A percentile compares a stretch with the other conserved stretches of the same genome.
Evolutionary conservation across 345 rosid species (phyloP).

Genomic region (Gossypium arboreum): DNA sequence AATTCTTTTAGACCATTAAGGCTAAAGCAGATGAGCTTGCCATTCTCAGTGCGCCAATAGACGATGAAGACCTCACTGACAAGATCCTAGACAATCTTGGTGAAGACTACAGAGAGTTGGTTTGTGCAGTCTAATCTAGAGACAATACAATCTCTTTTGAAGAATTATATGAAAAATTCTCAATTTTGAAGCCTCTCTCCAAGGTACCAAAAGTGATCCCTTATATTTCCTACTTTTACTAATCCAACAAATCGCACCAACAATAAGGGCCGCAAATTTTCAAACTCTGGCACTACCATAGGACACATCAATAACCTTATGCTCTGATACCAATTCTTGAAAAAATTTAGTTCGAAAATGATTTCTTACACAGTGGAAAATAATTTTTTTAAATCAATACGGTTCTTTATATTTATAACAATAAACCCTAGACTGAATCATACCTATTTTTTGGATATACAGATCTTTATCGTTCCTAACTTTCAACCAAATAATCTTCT

Average conservation of each 20-base stretch:
- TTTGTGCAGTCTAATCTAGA: neutral
- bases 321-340: too few species aligned
- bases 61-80: neutral
- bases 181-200: neutral
- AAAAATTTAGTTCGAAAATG: rapidly evolving
- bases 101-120: neutral
- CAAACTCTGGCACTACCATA: neutral
- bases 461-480: too few species aligned
- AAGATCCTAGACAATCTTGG: neutral
- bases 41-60: neutral
- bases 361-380: too few species aligned
- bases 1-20: neutral
- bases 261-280: neutral
- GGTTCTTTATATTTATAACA: too few species aligned
- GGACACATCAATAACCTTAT: too few species aligned
- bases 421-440: too few species aligned
- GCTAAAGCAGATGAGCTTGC: neutral
- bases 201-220: neutral
- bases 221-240: neutral
- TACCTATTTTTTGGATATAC: too few species aligned
- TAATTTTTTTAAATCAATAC: too few species aligned
- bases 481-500: too few species aligned
- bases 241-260: neutral
- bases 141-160: neutral
- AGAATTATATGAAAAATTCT: neutral